A percentile compares a stretch with the other conserved stretches of the same genome.
These are phyloP conservation scores for sunflower (Helianthus annuus) DNA, from an alignment of 129 eudicot genomes.

Conservation along the genomic window HanXRQr2.0-SUNRISE NC_035434.2:21989841-21990340, in stretches of 20 bases:
- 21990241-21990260: conserved; percentile 80
- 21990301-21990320: background rate
- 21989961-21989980: background rate
- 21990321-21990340: conserved; percentile 7
- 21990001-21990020: background rate
- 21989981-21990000: background rate
- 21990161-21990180: conserved; percentile 66
- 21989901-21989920: background rate
- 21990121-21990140: conserved; percentile 15
- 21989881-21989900: background rate
- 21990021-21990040: background rate
- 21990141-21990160: conserved; percentile 64
- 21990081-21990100: background rate
- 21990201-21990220: conserved; percentile 83
- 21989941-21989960: background rate
- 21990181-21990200: conserved; percentile 70
- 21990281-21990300: background rate
- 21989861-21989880: background rate
- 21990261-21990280: conserved; percentile 93
- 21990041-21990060: background rate
- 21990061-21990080: background rate
- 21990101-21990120: background rate
- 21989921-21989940: background rate
- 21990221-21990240: conserved; percentile 57
- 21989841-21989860: background rate